phyloP scores from a whole-genome alignment of 345 rosid species.

The Abelmoschus esculentus region DNA sequence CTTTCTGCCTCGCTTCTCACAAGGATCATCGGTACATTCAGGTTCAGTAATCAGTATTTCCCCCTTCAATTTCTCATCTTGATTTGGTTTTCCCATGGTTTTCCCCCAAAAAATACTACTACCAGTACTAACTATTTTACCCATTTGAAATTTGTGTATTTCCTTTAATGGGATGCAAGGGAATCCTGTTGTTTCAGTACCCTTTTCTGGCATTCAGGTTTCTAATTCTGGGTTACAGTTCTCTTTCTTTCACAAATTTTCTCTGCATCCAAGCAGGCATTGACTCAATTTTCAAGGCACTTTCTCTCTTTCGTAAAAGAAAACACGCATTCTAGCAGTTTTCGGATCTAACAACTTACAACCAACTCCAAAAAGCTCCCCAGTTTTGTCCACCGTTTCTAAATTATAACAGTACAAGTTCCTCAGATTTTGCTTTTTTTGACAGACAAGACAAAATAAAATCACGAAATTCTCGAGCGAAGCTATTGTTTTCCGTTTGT shows the following conservation, averaged over 20 bases:
- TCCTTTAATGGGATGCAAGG: constrained; percentile 8
- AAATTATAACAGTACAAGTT: neutral
- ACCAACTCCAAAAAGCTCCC: too few relatives aligned
- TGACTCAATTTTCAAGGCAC: neutral
- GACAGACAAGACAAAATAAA: neutral
- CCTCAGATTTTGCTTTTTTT: neutral
- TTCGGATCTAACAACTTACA: too few relatives aligned
- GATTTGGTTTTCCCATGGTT: neutral
- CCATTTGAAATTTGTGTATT: constrained; percentile 1
- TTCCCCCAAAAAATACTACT: neutral
- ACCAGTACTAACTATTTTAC: too few relatives aligned
- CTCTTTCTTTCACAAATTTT: neutral
- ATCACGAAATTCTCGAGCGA: constrained; percentile 6
- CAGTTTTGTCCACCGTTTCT: too few relatives aligned
- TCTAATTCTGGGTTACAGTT: neutral
- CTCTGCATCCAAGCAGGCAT: constrained; percentile 5
- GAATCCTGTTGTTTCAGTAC: neutral
- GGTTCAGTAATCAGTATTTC: constrained; percentile 35
- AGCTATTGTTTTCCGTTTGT: neutral
- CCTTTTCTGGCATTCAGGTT: constrained; percentile 14
- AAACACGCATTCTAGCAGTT: too few relatives aligned
- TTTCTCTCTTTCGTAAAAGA: too few relatives aligned
- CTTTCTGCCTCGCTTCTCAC: constrained; percentile 65
- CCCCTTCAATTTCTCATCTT: neutral
- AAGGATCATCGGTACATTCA: constrained; percentile 76